phyloP scores from a whole-genome alignment of 441 rosid species.

The Capsella rubella region DNA sequence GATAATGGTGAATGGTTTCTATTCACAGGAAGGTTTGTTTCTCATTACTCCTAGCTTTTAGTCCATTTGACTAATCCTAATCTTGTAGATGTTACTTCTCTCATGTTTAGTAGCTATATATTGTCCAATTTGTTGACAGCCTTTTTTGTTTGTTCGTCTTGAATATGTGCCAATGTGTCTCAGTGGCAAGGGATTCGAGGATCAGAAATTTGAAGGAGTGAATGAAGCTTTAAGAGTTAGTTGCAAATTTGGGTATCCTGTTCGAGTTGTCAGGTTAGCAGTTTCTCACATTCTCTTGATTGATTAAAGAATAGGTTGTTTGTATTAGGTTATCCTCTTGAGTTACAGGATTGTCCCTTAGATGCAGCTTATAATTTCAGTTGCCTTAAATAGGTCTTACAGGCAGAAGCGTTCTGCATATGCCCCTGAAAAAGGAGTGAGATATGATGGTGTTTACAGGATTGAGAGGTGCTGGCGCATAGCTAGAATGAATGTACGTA shows the following conservation, averaged over 20 bases:
- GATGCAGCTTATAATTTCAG: background rate
- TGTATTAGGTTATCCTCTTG: background rate
- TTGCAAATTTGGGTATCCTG: slow-evolving; percentile 79
- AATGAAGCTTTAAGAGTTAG: slow-evolving; percentile 77
- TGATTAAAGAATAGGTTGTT: background rate
- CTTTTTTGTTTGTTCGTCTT: background rate
- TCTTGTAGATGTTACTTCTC: too few species aligned
- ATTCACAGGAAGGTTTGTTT: slow-evolving; percentile 84
- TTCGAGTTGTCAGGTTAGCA: slow-evolving; percentile 79
- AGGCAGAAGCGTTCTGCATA: slow-evolving; percentile 75
- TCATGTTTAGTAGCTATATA: too few species aligned
- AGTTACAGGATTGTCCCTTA: background rate
- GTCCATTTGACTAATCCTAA: background rate
- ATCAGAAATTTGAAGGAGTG: slow-evolving; percentile 59
- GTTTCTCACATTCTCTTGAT: background rate
- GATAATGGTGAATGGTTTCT: slow-evolving; percentile 96
- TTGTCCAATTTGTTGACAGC: background rate
- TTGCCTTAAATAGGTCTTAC: slow-evolving; percentile 55
- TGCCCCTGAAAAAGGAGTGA: slow-evolving; percentile 73
- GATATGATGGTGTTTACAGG: slow-evolving; percentile 87
- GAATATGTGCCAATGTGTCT: slow-evolving; percentile 45
- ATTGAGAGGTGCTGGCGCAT: slow-evolving; percentile 84
- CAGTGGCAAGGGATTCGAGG: slow-evolving; percentile 70
- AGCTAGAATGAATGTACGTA: slow-evolving; percentile 59
- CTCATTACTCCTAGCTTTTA: background rate